Evolutionary conservation across 148 eudicot genomes (phyloP), one percentile per base, ranked within the genome.

Genomic region (Rhododendron williamsianum): DNA sequence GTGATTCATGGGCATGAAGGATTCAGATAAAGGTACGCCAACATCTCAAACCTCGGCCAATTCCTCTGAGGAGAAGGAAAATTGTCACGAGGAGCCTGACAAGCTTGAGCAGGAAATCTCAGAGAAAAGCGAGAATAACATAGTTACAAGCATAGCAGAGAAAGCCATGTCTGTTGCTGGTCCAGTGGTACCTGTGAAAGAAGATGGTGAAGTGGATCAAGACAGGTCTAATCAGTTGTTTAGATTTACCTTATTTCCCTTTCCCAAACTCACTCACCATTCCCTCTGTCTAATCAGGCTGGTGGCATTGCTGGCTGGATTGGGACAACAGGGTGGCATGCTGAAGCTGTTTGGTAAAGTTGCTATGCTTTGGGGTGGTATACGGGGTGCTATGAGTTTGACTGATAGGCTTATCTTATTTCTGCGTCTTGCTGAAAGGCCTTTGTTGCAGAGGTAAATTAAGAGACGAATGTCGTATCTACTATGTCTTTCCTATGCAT

Each of bases 321-420:
- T 92, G 90, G 98, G 98, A 84, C 98, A 97, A 83, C 92, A 77
- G 90, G 98, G 98, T 81, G 99, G 99, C 52, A 82, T 90, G 83
- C 84, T 97, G 87, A 95, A 46, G 89, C 90, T 97, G 56, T 91
- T 94, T 81, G 94, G 94, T 18, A 97, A 94, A 90, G 48, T 94
- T 84, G 99, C 99, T 84, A 87, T 97, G 87, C 95, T 97, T 81
- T 97, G 98, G 98, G 99, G 99, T 86, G 99, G 99, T 41, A 89
- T 97, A 87, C 96, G 99, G 85, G 99, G 99, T 89, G 99, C 99
- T 88, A 91, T 97, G 92, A 97, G 98, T 88, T 91, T 97, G 89
- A 94, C 94, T 67, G 94, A 92, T 73, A 90, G 88, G 79, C 93
- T 97, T 80, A 90, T 97, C 84, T 86, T 89, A 48, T 94, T 95